Evolutionary conservation across 2,329 filamentous ascomycete genomes (phyloP), one percentile per base, ranked within the genome.

Genomic region (Diaporthe capsici): DNA sequence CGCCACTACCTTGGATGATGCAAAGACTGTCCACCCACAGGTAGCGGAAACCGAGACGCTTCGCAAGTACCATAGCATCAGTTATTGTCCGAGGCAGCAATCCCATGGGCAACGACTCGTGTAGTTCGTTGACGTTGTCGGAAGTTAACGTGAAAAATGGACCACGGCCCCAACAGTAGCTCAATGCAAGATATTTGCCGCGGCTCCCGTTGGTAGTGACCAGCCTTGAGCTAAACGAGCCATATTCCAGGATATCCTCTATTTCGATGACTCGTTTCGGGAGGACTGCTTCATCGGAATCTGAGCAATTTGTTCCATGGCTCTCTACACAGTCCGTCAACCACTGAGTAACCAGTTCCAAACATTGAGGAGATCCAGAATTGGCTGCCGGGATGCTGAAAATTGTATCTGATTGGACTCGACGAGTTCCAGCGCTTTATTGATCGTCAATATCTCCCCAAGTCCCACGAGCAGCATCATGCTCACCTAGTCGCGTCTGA

Each of bases 21-120:
- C 63, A 68, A n/a, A 68, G 47, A n/a, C 44, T 51, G 34, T 68
- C 63, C 15, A 67, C 63, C 63, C 63, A 67, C 4, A 67, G 63
- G 7, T 67, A 67, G 44, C 63, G 63, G 3, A 67, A 49, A 17
- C 63, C 63, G 1, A 67, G 47, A 22, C 8, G 17, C 4, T 34
- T 34, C 4, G 42, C 13, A 22, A 67, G 44, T 12, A 22, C 13
- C 3, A 51, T 37, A 37, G 42, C 63, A 31, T 67, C 63, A 15
- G 1, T 15, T 34, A 51, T 47, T 13, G 63, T 67, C 6, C 15
- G 44, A 7, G 63, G 63, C 1, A 67, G 13, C 31, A 10, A n/a
- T 7, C 34, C 31, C 42, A 7, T 4, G 2, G 63, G 42, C 2
- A 67, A 20, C 3, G 25, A 47, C 1, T n/a, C 15, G 28, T 67